These are phyloP conservation scores for Graphilbum fragrans DNA, from an alignment of 2,329 filamentous ascomycete species.

Conservation along the genomic window DNA sequence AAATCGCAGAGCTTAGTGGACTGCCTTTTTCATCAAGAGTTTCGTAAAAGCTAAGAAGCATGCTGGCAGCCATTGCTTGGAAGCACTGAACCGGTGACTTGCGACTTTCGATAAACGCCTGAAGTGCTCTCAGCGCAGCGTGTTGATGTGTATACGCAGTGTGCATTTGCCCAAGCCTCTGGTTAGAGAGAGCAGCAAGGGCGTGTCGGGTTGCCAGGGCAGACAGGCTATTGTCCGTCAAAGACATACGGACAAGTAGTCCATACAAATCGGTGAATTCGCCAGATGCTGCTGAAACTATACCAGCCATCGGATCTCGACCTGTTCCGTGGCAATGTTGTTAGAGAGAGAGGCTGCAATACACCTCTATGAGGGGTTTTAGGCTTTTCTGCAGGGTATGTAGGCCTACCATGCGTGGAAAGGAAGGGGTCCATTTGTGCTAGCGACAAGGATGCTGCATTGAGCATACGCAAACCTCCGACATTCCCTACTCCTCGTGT, in stretches of 20 bases:
- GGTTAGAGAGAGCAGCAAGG: constrained; percentile 9
- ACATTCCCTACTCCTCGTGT: too few species aligned
- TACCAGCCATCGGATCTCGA: too few species aligned
- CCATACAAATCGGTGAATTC: constrained; percentile 10
- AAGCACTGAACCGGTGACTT: constrained; percentile 2
- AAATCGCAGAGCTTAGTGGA: constrained; percentile 6
- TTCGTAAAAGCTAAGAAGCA: constrained; percentile 11
- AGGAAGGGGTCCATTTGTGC: not conserved
- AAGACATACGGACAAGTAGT: constrained; percentile 11
- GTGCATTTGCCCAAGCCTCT: constrained; percentile 5
- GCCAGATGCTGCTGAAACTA: constrained; percentile 1
- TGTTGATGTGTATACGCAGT: constrained; percentile 6
- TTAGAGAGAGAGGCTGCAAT: too few species aligned
- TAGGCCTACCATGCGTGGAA: not conserved
- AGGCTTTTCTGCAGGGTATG: too few species aligned
- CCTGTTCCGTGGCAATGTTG: too few species aligned
- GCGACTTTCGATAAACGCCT: constrained; percentile 3
- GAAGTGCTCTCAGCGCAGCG: constrained; percentile 6
- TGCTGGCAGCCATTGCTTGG: constrained; percentile 11
- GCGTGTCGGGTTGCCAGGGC: constrained; percentile 9
- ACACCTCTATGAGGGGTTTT: too few species aligned
- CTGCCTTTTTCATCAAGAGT: constrained; percentile 4
- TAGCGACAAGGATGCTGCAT: not conserved
- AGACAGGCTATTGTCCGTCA: constrained; percentile 9
- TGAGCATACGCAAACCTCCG: not conserved